Evolutionary conservation across 768 basidiomycete species (phyloP).

Genomic region (Rhodotorula paludigena): DNA sequence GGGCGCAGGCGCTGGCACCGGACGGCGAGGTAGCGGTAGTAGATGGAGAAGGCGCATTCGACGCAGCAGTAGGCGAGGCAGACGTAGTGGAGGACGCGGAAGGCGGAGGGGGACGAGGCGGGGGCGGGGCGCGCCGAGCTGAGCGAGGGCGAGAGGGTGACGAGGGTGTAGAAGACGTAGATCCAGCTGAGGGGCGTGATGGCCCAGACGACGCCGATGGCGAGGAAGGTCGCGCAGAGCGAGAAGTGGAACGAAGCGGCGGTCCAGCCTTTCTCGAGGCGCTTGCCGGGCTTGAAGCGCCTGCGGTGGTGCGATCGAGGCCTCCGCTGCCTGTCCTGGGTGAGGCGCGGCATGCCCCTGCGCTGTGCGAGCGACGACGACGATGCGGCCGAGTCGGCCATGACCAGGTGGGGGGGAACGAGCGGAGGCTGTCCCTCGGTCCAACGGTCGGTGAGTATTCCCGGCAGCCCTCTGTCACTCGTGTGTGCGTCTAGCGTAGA

Average conservation of each 20-base stretch:
- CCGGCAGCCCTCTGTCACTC: too few species aligned
- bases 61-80: constrained; percentile 24
- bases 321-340: too few species aligned
- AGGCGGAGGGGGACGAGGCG: background rate
- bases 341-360: too few species aligned
- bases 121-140: constrained; percentile 1
- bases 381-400: too few species aligned
- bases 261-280: background rate
- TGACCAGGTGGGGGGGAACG: too few species aligned
- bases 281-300: background rate
- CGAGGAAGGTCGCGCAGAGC: background rate
- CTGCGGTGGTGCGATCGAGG: background rate
- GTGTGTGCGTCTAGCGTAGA: too few species aligned
- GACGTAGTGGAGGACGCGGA: constrained; percentile 23
- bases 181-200: constrained; percentile 35
- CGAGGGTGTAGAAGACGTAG: constrained; percentile 37
- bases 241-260: constrained; percentile 12
- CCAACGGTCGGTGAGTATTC: too few species aligned
- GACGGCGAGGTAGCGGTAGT: constrained; percentile 35
- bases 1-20: constrained; percentile 18
- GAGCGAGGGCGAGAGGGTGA: constrained; percentile 7
- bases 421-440: too few species aligned
- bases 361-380: too few species aligned
- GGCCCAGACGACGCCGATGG: constrained; percentile 33
- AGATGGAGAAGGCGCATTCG: constrained; percentile 36